These are phyloP conservation scores for Elsinoe batatas DNA, from an alignment of 2,329 filamentous ascomycete genomes.

Conservation along the genomic window DNA sequence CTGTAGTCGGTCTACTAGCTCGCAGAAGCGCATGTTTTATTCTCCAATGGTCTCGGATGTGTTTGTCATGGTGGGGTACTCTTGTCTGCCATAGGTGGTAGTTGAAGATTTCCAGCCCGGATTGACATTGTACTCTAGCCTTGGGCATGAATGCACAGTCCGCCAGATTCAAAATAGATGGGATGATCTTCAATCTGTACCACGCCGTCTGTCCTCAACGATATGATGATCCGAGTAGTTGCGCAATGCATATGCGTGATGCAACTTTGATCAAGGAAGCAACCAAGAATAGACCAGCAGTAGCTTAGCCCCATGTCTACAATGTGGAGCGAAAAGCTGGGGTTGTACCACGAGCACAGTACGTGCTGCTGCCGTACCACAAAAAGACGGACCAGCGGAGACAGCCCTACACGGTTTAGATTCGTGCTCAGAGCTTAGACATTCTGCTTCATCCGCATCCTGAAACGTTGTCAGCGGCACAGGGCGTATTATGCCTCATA, in stretches of 20 bases:
- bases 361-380: no score
- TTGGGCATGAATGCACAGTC: conserved; percentile 6
- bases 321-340: neutral
- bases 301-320: neutral
- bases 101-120: neutral
- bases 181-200: conserved; percentile 3
- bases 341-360: neutral
- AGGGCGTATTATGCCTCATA: no score
- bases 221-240: neutral
- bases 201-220: neutral
- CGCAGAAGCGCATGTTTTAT: neutral
- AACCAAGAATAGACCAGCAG: neutral
- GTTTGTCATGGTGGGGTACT: neutral
- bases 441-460: no score
- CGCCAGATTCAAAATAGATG: neutral
- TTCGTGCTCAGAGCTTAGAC: neutral
- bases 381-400: neutral
- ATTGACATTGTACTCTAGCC: conserved; percentile 1
- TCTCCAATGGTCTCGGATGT: neutral
- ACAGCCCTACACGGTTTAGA: neutral
- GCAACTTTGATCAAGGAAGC: neutral
- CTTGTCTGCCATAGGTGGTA: neutral
- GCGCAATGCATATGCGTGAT: no score
- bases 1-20: neutral
- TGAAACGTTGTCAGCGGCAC: no score